Conservation (phyloP, 129 eudicot genomes). For the Flaveria bidentis region DNA sequence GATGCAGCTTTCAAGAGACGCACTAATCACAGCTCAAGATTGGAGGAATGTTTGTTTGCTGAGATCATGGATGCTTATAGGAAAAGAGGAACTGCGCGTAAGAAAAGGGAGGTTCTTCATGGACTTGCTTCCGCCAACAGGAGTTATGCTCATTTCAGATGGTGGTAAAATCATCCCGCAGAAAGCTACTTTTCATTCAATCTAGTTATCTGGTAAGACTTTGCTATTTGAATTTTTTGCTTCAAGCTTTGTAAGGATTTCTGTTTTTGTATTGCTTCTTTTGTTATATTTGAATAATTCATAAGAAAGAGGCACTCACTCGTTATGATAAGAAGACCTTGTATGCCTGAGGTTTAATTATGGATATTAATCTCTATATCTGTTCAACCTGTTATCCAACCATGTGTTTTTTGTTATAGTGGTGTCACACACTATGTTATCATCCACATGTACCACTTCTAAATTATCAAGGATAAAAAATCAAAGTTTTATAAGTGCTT, state of each 20-base stretch:
- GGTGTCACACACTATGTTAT: neutral
- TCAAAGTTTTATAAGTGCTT: neutral
- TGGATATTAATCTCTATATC: neutral
- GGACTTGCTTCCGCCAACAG: conserved; percentile 36
- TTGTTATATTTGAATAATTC: neutral
- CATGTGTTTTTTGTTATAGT: neutral
- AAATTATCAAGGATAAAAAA: neutral
- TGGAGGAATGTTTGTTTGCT: conserved; percentile 45
- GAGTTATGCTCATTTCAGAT: conserved; percentile 43
- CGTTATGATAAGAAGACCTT: neutral
- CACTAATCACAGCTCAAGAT: conserved; percentile 27
- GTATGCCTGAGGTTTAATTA: neutral
- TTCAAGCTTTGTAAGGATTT: conserved; percentile 12
- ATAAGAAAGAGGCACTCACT: neutral
- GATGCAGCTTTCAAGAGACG: conserved; percentile 35
- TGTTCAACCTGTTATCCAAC: neutral
- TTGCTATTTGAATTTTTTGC: conserved; percentile 1
- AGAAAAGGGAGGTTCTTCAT: conserved; percentile 45
- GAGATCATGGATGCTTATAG: conserved; percentile 45
- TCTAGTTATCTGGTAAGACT: conserved; percentile 26
- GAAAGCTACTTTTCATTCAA: neutral
- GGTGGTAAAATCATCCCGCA: conserved; percentile 31
- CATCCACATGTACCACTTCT: neutral
- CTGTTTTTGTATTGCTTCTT: neutral
- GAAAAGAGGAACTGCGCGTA: conserved; percentile 40